phyloP scores from a whole-genome alignment of 116 monocot genomes.

The Iris pallida region DNA sequence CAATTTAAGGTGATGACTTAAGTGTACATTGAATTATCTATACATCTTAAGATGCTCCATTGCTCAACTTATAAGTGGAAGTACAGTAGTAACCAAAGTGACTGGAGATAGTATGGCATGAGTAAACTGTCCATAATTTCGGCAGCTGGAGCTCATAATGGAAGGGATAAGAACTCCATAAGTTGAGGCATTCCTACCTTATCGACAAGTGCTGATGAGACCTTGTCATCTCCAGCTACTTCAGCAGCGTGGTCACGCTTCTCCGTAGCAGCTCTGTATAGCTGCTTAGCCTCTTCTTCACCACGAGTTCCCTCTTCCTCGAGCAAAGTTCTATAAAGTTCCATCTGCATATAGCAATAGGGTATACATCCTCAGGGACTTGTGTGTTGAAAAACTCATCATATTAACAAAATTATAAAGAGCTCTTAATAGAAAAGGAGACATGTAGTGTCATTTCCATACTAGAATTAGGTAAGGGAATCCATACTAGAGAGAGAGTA shows the following conservation, averaged over 20 bases:
- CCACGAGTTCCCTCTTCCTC: slow-evolving; percentile 88
- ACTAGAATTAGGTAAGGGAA: neutral
- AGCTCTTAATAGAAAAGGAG: neutral
- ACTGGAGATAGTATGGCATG: too few species aligned
- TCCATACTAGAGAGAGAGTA: neutral
- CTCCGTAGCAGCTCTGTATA: slow-evolving; percentile 79
- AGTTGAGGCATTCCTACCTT: slow-evolving; percentile 40
- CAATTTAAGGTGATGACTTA: too few species aligned
- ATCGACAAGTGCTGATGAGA: slow-evolving; percentile 80
- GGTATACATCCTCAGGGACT: neutral
- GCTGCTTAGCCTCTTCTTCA: slow-evolving; percentile 90
- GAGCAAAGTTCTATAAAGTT: slow-evolving; percentile 81
- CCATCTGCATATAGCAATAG: slow-evolving; percentile 47
- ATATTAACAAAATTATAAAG: neutral
- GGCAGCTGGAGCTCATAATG: too few species aligned
- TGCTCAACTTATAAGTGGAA: too few species aligned
- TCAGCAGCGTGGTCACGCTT: slow-evolving; percentile 64
- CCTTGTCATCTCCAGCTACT: slow-evolving; percentile 55
- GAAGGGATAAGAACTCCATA: too few species aligned
- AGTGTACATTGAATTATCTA: too few species aligned
- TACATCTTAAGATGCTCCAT: too few species aligned
- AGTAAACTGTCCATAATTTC: too few species aligned
- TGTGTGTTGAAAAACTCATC: neutral
- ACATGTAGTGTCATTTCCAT: neutral
- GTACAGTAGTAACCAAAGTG: too few species aligned